Conservation (phyloP, 495 filamentous ascomycete genomes). For the Lindgomyces ingoldianus region DNA sequence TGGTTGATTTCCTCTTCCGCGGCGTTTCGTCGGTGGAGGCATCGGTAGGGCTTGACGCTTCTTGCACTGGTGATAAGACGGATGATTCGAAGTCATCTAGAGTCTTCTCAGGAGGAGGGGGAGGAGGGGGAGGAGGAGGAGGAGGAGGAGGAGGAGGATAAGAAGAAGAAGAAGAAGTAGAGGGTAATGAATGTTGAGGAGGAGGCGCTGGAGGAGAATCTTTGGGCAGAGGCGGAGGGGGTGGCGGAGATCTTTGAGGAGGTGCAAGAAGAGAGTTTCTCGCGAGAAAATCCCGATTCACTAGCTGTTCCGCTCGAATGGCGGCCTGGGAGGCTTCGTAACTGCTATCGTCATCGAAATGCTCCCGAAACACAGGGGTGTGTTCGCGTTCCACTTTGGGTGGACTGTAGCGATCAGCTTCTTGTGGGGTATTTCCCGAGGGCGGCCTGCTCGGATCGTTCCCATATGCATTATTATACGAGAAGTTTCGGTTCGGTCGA, state of each 20-base stretch:
- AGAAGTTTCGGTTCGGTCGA: conserved; percentile 60
- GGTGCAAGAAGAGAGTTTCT: conserved; percentile 33
- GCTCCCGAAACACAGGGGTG: conserved; percentile 66
- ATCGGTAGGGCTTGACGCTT: conserved; percentile 43
- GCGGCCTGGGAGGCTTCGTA: conserved; percentile 33
- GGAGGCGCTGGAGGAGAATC: conserved; percentile 25
- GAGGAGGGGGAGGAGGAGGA: conserved; percentile 15
- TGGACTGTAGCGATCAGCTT: conserved; percentile 42
- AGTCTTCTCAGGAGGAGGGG: conserved; percentile 6
- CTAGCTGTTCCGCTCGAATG: conserved; percentile 39
- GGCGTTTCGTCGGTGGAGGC: conserved; percentile 39
- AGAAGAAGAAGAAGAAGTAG: too few species aligned
- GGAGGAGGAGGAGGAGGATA: conserved; percentile 10
- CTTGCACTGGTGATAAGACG: conserved; percentile 44
- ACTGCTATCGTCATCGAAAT: conserved; percentile 62
- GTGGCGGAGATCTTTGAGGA: conserved; percentile 28
- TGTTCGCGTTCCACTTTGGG: conserved; percentile 45
- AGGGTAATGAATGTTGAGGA: conserved; percentile 9
- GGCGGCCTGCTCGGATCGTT: neutral
- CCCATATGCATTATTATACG: conserved; percentile 44
- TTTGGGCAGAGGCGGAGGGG: conserved; percentile 36
- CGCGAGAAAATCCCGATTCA: conserved; percentile 40
- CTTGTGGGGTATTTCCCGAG: conserved; percentile 13
- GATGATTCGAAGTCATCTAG: conserved; percentile 15
- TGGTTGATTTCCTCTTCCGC: conserved; percentile 37